A percentile compares a stretch with the other conserved stretches of the same genome.
phyloP scores from a whole-genome alignment of 202 grass and related monocot species.

The Brachypodium distachyon region DNA sequence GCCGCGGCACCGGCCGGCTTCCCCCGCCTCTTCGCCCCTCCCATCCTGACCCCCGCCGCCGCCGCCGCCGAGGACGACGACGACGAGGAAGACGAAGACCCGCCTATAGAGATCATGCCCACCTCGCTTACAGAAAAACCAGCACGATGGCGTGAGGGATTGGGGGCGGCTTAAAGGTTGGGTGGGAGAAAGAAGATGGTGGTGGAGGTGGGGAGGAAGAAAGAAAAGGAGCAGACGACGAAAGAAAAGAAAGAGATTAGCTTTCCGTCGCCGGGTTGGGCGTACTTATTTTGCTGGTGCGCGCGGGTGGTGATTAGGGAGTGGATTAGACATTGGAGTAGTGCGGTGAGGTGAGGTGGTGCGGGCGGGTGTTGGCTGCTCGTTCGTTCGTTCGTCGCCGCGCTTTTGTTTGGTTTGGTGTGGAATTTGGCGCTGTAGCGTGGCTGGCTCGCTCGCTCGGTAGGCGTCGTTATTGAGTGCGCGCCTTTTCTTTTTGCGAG shows the following conservation, averaged over 20 bases:
- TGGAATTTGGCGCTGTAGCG: constrained; percentile 8
- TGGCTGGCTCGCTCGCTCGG: neutral
- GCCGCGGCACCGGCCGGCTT: neutral
- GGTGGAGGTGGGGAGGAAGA: neutral
- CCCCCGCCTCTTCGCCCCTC: constrained; percentile 41
- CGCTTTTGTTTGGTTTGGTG: constrained; percentile 10
- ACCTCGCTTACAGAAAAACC: neutral
- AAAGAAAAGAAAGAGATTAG: neutral
- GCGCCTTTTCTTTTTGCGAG: neutral
- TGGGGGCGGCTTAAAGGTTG: neutral
- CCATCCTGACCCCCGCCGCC: neutral
- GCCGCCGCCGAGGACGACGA: neutral
- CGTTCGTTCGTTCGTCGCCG: neutral
- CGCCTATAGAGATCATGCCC: constrained; percentile 28
- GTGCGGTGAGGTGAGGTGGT: neutral
- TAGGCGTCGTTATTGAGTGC: neutral
- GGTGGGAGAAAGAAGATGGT: neutral
- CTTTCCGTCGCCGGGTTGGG: constrained; percentile 28
- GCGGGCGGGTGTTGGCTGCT: neutral
- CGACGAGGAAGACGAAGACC: constrained; percentile 13
- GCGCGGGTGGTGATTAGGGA: constrained; percentile 20
- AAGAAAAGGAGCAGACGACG: neutral
- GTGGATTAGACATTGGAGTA: constrained; percentile 14
- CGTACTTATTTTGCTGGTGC: constrained; percentile 16
- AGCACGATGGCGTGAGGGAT: neutral